phyloP scores from a whole-genome alignment of 2,329 filamentous ascomycete genomes.

The Rhexocercosporidium sp. region DNA sequence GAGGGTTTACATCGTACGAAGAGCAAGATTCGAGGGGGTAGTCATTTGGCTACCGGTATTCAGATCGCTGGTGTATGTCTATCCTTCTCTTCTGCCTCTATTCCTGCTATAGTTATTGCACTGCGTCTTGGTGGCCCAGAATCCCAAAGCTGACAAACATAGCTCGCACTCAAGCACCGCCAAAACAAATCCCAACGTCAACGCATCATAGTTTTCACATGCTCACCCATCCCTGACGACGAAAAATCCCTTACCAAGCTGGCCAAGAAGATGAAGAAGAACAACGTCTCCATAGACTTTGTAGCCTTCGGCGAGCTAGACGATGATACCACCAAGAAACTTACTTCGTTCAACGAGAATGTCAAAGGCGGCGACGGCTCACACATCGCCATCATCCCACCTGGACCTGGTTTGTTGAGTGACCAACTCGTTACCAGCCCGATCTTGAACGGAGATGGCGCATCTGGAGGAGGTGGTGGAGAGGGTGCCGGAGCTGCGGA shows the following conservation, averaged over 20 bases:
- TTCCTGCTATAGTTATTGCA: neutral
- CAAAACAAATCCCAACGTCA: conserved; percentile 97
- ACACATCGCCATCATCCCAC: conserved; percentile 87
- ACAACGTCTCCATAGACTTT: conserved; percentile 91
- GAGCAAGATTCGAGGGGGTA: conserved; percentile 87
- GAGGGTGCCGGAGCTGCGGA: conserved; percentile 60
- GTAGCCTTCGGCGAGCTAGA: conserved; percentile 93
- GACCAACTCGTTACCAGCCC: conserved; percentile 90
- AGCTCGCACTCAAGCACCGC: conserved; percentile 96
- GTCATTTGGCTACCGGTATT: conserved; percentile 90
- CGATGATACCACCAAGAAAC: conserved; percentile 88
- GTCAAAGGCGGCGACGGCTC: conserved; percentile 93
- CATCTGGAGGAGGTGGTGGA: conserved; percentile 59
- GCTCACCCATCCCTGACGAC: conserved; percentile 87
- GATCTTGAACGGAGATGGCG: conserved; percentile 84
- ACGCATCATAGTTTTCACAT: conserved; percentile 96
- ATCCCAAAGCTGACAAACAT: conserved; percentile 33
- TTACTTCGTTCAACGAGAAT: conserved; percentile 90
- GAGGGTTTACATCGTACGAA: conserved; percentile 88
- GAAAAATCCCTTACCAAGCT: conserved; percentile 88
- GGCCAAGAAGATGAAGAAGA: conserved; percentile 99
- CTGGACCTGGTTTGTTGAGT: conserved; percentile 88
- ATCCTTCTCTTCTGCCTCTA: neutral
- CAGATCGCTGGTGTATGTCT: conserved; percentile 87
- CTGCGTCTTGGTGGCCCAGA: neutral